Base-by-base conservation (phyloP, 306 rosid genomes). In the Crataegus laevigata region DNA sequence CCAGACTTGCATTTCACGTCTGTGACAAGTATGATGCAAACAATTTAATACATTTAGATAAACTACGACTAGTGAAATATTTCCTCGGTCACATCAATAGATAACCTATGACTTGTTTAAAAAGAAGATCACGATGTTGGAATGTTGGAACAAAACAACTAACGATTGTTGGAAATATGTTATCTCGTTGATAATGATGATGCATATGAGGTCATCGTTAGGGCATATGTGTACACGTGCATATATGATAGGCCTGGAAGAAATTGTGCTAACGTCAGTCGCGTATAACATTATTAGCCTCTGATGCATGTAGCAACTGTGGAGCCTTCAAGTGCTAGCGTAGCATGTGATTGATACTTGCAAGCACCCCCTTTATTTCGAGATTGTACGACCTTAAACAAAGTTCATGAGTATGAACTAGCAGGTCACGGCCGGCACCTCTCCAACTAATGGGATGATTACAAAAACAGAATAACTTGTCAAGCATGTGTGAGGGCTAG, bases 81-180 rank as follows among this genome's bases (percentile, higher is more conserved):
- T 42, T 42, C 59, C 77, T 34, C 10, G 58, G 69, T 42, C 69
- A 12, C 42, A 18, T 73, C 28, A 60, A 22, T 10, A 42, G 14
- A 60, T 73, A 60, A 34, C 45, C 59, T 26, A 60, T 18, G 42
- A 73, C 77, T 15, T 38, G 4, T 36, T 14, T 34, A 22, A 72
- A 42, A 18, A 54, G 24, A 18, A 19, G 19, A 36, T 64, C 21
- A 38, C 22, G 11, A 42, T 73, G 58, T 59, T 59, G 42, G 77
- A 73, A 40, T 58, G 68, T 73, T 73, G 76, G 42, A 73, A 18
- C 68, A 60, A 72, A 38, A 61, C 66, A 61, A 26, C 5, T 22
- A 55, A 55, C 21, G 54, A 47, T 15, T 55, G 66, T 71, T 71
- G 75, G 34, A 6, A 71, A 2, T 34, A 34, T 60, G 36, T 60